Conservation (phyloP, 1,139 yeast genomes). For the Hansenula lynferdii region DNA sequence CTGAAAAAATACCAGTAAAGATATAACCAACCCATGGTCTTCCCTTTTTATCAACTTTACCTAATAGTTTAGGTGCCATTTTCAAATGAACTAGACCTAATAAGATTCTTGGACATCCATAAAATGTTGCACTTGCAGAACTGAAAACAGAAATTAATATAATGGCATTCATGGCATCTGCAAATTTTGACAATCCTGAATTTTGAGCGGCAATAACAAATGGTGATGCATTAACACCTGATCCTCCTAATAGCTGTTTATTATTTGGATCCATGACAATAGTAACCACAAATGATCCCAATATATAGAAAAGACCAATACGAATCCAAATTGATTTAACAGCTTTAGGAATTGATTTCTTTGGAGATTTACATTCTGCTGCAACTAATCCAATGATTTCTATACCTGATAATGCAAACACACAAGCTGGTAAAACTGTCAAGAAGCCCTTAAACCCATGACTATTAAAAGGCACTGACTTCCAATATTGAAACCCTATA, state of each 20-base stretch:
- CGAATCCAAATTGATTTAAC: conserved; percentile 22
- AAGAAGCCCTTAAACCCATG: conserved; percentile 35
- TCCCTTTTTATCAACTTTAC: conserved; percentile 48
- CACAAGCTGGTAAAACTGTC: conserved; percentile 33
- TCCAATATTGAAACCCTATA: conserved; percentile 41
- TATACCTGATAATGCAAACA: conserved; percentile 33
- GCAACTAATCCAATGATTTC: conserved; percentile 34
- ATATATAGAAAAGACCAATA: conserved; percentile 6
- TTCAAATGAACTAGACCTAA: conserved; percentile 50
- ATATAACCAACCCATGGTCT: conserved; percentile 49
- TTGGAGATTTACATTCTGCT: conserved; percentile 33
- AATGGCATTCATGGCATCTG: conserved; percentile 33
- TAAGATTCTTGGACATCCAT: conserved; percentile 52
- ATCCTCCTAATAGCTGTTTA: conserved; percentile 12
- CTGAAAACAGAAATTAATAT: conserved; percentile 46
- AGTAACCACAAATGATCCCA: conserved; percentile 9
- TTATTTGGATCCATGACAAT: conserved; percentile 5
- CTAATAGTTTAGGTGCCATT: conserved; percentile 50
- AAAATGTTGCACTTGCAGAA: conserved; percentile 52
- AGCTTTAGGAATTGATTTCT: conserved; percentile 31
- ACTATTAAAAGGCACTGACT: conserved; percentile 21
- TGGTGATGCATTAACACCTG: conserved; percentile 53
- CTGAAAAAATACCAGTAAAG: conserved; percentile 38
- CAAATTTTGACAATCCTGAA: conserved; percentile 31
- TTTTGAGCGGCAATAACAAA: conserved; percentile 59